Base-by-base conservation (phyloP, 768 basidiomycete genomes). In the Lactifluus volemus region DNA sequence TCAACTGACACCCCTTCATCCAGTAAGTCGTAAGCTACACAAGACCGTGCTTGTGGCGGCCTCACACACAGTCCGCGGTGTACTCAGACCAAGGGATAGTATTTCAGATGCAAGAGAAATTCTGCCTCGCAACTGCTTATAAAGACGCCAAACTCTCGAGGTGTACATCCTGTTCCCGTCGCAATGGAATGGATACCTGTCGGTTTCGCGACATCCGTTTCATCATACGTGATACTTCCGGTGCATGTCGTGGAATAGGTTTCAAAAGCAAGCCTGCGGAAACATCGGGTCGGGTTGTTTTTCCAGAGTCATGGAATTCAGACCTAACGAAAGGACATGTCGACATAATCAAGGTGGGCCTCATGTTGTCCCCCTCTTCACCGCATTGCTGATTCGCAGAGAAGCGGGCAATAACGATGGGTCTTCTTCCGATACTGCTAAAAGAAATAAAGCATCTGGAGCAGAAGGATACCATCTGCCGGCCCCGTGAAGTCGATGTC, bases 111-210 rank as follows among this genome's bases (percentile, higher is more conserved):
- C 61, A 63, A 63, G 61, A 63, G 41, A 63, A 63, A 54, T 63
- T 63, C 6, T 63, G 61, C 29, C 61, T 63, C 7, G 55, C 61
- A 1, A 53, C 61, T 10, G 61, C 61, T 15, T 63, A 63, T 36
- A 63, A 63, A 45, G 61, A 63, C 36, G 61, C 57, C 12, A 76
- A 80, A 55, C 87, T 89, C 72, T 86, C 88, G 32, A 83, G 86
- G 14, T 91, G 89, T 68, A 85, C 90, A 41, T 86, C 88, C 5
- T 91, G 89, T 70, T 89, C 85, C 29, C 84, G 89, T 49, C 84
- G 89, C 34, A 90, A 89, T 86, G 88, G 87, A 0, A 88, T 88
- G 50, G 89, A 91, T 68, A 89, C 88, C 3, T 91, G 89, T 69
- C 83, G 89, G 36, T 91, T 91, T 73, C 89, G 90, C 70, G 83